Conservation (phyloP, 306 rosid species). For the Lupinus albus region DNA sequence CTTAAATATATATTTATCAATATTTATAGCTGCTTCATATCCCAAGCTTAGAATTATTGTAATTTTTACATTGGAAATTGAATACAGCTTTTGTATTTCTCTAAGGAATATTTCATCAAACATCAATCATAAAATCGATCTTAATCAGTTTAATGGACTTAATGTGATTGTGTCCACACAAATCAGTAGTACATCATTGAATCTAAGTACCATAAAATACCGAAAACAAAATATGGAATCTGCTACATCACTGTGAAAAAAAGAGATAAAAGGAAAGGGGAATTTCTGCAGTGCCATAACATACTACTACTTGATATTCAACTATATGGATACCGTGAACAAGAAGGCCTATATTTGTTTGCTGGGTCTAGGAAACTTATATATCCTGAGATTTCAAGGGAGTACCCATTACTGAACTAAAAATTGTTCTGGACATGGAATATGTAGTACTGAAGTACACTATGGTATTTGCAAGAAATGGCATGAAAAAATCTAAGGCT, state of each 20-base stretch:
- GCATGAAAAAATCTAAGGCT: background rate
- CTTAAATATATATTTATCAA: slow-evolving; percentile 16
- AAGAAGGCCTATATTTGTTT: slow-evolving; percentile 14
- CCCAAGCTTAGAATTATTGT: slow-evolving; percentile 14
- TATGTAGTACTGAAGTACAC: background rate
- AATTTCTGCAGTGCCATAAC: background rate
- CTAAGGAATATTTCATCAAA: slow-evolving; percentile 22
- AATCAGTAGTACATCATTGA: slow-evolving; percentile 25
- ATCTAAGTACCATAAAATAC: slow-evolving; percentile 9
- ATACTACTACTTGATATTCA: slow-evolving; percentile 2
- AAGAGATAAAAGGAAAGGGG: slow-evolving; percentile 7
- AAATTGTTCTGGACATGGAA: background rate
- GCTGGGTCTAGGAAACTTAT: slow-evolving; percentile 1
- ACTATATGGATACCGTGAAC: background rate
- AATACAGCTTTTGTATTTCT: slow-evolving; percentile 18
- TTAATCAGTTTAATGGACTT: slow-evolving; percentile 30
- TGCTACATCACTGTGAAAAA: background rate
- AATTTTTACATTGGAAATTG: slow-evolving; percentile 6
- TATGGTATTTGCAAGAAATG: slow-evolving; percentile 30
- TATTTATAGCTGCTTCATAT: slow-evolving; percentile 27
- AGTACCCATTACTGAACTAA: slow-evolving; percentile 7
- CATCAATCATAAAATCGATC: slow-evolving; percentile 19
- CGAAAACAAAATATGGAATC: slow-evolving; percentile 11
- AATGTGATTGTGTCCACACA: background rate
- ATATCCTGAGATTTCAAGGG: slow-evolving; percentile 22